phyloP scores from a whole-genome alignment of 345 rosid species.

The Sonneratia alba region DNA sequence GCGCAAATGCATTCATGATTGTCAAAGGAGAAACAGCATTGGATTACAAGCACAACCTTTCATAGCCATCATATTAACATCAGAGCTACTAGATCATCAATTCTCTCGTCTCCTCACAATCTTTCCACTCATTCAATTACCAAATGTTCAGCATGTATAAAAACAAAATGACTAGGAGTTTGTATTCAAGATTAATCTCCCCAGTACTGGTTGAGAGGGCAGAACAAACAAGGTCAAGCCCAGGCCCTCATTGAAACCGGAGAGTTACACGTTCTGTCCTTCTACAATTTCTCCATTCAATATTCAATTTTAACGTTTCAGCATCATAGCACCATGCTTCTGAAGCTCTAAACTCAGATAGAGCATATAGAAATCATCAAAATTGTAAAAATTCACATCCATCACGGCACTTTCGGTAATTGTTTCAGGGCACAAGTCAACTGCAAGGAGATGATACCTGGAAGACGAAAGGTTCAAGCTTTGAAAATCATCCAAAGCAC shows the following conservation, averaged over 20 bases:
- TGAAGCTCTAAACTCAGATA: neutral
- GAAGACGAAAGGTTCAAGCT: constrained; percentile 54
- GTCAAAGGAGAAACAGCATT: neutral
- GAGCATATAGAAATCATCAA: neutral
- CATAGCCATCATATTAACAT: neutral
- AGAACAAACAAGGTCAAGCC: neutral
- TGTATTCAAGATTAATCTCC: neutral
- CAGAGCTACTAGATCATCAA: neutral
- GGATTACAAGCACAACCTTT: neutral
- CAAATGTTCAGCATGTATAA: neutral
- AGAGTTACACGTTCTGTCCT: neutral
- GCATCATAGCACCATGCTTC: neutral
- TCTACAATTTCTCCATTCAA: neutral
- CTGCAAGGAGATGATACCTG: constrained; percentile 24
- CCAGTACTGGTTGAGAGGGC: neutral
- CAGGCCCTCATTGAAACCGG: neutral
- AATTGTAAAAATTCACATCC: neutral
- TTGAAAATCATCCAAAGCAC: constrained; percentile 97
- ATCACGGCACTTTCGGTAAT: neutral
- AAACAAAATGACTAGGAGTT: neutral
- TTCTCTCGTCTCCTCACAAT: neutral
- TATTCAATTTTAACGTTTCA: neutral
- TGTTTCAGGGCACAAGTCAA: neutral
- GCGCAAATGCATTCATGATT: constrained; percentile 2
- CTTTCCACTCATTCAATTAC: neutral